These are phyloP conservation scores for Endoconidiophora laricicola DNA, from an alignment of 2,329 filamentous ascomycete species.

Conservation along the genomic window DNA sequence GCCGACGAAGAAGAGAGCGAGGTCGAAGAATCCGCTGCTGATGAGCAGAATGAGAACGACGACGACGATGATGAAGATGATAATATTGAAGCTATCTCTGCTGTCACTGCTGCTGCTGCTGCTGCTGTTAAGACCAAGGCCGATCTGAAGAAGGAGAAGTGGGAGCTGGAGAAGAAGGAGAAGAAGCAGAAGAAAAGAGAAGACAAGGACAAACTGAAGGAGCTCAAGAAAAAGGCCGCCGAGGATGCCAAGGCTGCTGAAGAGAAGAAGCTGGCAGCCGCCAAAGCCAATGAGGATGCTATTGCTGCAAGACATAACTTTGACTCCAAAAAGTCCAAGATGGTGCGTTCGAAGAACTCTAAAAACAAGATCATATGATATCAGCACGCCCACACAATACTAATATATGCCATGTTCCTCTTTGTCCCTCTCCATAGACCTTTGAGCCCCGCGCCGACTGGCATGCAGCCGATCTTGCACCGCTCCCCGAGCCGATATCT, in stretches of 20 bases:
- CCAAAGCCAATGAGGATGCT: constrained; percentile 18
- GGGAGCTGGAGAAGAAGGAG: constrained; percentile 19
- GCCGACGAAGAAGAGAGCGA: constrained; percentile 2
- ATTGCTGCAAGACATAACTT: constrained; percentile 20
- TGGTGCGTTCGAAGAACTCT: constrained; percentile 19
- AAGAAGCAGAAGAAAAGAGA: constrained; percentile 15
- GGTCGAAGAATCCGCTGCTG: not conserved
- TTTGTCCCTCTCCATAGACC: constrained; percentile 21
- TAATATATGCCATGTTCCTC: constrained; percentile 16
- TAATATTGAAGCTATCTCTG: constrained; percentile 19
- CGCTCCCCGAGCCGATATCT: constrained; percentile 27
- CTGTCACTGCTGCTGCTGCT: constrained; percentile 21
- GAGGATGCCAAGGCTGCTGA: constrained; percentile 16
- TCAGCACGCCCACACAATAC: constrained; percentile 17
- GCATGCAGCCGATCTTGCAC: constrained; percentile 30
- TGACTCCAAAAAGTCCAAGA: constrained; percentile 19
- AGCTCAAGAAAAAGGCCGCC: constrained; percentile 10
- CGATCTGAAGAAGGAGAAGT: constrained; percentile 21
- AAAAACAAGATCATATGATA: not conserved
- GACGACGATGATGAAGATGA: constrained; percentile 13
- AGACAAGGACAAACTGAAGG: constrained; percentile 9
- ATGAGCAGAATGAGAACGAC: not conserved
- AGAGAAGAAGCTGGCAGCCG: constrained; percentile 16
- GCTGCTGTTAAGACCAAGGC: constrained; percentile 23
- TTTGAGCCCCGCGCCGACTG: constrained; percentile 43